Percentiles rank a stretch among this genome's conserved stretches.
phyloP scores from a whole-genome alignment of 495 filamentous ascomycete species.

The Alectoria sarmentosa region DNA sequence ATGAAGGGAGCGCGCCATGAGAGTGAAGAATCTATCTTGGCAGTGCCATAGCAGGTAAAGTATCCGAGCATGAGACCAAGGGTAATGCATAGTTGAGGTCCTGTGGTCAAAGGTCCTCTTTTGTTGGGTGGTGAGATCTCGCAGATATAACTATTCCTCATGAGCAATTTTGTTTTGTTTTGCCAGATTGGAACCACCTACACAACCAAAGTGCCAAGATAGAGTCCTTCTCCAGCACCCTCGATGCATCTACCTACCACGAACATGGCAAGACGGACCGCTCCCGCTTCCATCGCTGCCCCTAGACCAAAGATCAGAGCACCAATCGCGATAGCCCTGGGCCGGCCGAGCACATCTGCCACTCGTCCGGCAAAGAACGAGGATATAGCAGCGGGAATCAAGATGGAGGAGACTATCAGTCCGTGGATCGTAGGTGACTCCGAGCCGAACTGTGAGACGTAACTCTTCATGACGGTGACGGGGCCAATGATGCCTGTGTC shows the following conservation, averaged over 20 bases:
- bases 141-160: not conserved
- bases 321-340: constrained; percentile 13
- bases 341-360: constrained; percentile 50
- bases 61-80: not conserved
- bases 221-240: not conserved
- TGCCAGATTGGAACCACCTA: not conserved
- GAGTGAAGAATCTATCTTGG: not conserved
- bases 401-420: constrained; percentile 51
- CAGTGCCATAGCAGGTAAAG: not conserved
- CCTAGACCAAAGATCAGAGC: not conserved
- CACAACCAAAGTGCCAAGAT: not conserved
- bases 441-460: constrained; percentile 41
- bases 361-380: constrained; percentile 55
- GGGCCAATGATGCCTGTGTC: constrained; percentile 59
- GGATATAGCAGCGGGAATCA: constrained; percentile 53
- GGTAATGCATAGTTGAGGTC: not conserved
- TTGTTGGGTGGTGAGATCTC: not conserved
- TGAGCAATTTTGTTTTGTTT: not conserved
- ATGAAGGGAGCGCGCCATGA: not conserved
- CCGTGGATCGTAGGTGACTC: constrained; percentile 32
- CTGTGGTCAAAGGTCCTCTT: not conserved
- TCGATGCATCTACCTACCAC: not conserved
- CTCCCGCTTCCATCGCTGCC: not conserved
- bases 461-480: constrained; percentile 53
- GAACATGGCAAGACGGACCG: not conserved